These are phyloP conservation scores for Leptographium wingfieldii DNA, from an alignment of 2,329 filamentous ascomycete genomes.

Conservation along the genomic window DNA sequence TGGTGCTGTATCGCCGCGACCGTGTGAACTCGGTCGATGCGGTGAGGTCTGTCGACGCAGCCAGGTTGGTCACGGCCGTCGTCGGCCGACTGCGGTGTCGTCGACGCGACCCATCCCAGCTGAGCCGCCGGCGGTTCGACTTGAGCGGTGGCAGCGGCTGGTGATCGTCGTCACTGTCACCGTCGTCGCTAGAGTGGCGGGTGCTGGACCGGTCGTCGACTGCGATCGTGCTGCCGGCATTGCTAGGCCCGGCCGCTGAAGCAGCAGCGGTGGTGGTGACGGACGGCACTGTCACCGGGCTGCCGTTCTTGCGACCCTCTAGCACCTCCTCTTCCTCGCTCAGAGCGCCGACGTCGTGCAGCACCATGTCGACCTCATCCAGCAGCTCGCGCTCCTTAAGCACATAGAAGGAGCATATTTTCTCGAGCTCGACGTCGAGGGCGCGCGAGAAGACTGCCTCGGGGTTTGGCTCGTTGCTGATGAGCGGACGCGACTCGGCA, in stretches of 20 bases:
- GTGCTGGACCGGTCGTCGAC: slow-evolving; percentile 22
- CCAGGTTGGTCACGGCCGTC: slow-evolving; percentile 16
- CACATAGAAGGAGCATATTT: slow-evolving; percentile 83
- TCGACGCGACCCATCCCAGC: neutral
- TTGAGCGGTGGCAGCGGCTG: slow-evolving; percentile 7
- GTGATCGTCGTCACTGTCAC: slow-evolving; percentile 48
- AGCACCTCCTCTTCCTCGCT: slow-evolving; percentile 42
- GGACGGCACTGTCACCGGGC: neutral
- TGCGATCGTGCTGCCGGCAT: slow-evolving; percentile 7
- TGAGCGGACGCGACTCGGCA: slow-evolving; percentile 73
- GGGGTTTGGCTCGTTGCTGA: slow-evolving; percentile 54
- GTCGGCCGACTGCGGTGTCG: slow-evolving; percentile 5
- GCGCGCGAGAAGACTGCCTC: slow-evolving; percentile 72
- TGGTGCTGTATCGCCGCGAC: slow-evolving; percentile 50
- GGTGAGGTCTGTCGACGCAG: slow-evolving; percentile 41
- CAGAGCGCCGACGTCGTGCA: slow-evolving; percentile 59
- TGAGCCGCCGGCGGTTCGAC: neutral
- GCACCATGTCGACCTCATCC: slow-evolving; percentile 64
- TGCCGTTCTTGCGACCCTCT: neutral
- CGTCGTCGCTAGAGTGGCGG: slow-evolving; percentile 40
- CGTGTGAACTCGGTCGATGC: slow-evolving; percentile 48
- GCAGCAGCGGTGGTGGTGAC: slow-evolving; percentile 11
- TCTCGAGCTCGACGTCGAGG: slow-evolving; percentile 81
- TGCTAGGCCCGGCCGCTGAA: slow-evolving; percentile 6
- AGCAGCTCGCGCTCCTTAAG: slow-evolving; percentile 82